These are phyloP conservation scores for Annulohypoxylon bovei DNA, from an alignment of 495 filamentous ascomycete genomes.

Conservation along the genomic window DNA sequence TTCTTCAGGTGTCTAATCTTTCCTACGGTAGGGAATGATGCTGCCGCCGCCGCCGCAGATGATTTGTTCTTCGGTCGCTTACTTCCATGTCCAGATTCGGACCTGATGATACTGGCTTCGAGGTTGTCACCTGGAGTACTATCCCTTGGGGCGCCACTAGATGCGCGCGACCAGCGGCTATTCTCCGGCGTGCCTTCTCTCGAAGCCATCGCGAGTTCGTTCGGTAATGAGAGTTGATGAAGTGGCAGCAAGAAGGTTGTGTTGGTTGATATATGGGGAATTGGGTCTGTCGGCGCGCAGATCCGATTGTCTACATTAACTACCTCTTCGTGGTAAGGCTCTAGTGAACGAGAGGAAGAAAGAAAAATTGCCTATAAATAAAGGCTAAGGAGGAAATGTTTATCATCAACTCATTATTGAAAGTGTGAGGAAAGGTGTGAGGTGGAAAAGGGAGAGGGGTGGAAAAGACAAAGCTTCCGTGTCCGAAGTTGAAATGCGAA, in stretches of 20 bases:
- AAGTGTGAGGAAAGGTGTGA: background rate
- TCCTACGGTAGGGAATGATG: constrained; percentile 68
- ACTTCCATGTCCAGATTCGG: constrained; percentile 39
- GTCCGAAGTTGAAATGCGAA: constrained; percentile 5
- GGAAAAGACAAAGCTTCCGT: constrained; percentile 5
- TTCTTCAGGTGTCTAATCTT: constrained; percentile 98
- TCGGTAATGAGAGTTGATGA: background rate
- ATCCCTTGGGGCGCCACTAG: constrained; percentile 38
- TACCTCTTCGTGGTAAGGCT: constrained; percentile 1
- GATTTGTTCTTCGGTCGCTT: constrained; percentile 42
- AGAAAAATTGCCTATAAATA: constrained; percentile 15
- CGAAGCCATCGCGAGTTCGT: constrained; percentile 39
- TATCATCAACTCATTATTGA: constrained; percentile 26
- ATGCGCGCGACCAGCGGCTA: constrained; percentile 41
- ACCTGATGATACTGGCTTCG: constrained; percentile 41
- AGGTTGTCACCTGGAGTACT: constrained; percentile 40
- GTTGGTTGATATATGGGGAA: constrained; percentile 12
- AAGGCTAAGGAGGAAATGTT: constrained; percentile 11
- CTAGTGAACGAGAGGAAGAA: constrained; percentile 12
- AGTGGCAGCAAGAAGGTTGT: background rate
- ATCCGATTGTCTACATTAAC: background rate
- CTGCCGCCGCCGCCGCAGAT: constrained; percentile 4
- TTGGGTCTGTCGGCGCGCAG: background rate
- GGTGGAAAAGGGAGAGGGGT: background rate
- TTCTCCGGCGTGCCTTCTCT: constrained; percentile 38